Evolutionary conservation across 1,284 basidiomycete species (phyloP).

Genomic region (Clitocybe nebularis): DNA sequence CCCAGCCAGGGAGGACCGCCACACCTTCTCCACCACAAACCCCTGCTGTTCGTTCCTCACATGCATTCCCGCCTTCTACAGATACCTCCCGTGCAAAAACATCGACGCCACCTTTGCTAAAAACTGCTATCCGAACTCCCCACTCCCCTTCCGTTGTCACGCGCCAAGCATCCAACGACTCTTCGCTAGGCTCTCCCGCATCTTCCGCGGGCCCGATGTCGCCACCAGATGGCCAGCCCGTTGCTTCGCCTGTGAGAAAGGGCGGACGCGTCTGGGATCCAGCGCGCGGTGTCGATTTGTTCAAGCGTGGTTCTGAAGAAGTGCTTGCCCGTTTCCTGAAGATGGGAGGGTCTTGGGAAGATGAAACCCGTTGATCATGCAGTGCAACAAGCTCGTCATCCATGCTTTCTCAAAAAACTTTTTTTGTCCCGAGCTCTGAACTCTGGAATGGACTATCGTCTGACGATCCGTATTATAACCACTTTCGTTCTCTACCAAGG

Average conservation of each 20-base stretch:
- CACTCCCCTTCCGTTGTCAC: slow-evolving; percentile 18
- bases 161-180: slow-evolving; percentile 35
- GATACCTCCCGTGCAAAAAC: slow-evolving; percentile 1
- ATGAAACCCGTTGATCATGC: slow-evolving; percentile 30
- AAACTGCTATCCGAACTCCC: slow-evolving; percentile 1
- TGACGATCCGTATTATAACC: neutral
- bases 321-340: slow-evolving; percentile 75
- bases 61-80: slow-evolving; percentile 8
- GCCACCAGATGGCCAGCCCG: slow-evolving; percentile 33
- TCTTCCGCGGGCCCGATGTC: slow-evolving; percentile 50
- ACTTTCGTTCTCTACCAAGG: slow-evolving; percentile 1
- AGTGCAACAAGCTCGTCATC: slow-evolving; percentile 7
- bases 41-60: neutral
- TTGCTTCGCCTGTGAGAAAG: slow-evolving; percentile 31
- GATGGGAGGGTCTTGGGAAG: slow-evolving; percentile 69
- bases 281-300: slow-evolving; percentile 71
- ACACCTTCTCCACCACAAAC: neutral
- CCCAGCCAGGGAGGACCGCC: neutral
- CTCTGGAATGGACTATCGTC: neutral
- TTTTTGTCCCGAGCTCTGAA: slow-evolving; percentile 1
- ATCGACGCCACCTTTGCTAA: slow-evolving; percentile 9
- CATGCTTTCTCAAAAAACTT: slow-evolving; percentile 10
- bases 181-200: slow-evolving; percentile 41
- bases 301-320: slow-evolving; percentile 81
- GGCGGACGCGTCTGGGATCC: slow-evolving; percentile 72